Evolutionary conservation across 345 rosid species (phyloP), one percentile per base, ranked within the genome.

Genomic region (Noccaea caerulescens): DNA sequence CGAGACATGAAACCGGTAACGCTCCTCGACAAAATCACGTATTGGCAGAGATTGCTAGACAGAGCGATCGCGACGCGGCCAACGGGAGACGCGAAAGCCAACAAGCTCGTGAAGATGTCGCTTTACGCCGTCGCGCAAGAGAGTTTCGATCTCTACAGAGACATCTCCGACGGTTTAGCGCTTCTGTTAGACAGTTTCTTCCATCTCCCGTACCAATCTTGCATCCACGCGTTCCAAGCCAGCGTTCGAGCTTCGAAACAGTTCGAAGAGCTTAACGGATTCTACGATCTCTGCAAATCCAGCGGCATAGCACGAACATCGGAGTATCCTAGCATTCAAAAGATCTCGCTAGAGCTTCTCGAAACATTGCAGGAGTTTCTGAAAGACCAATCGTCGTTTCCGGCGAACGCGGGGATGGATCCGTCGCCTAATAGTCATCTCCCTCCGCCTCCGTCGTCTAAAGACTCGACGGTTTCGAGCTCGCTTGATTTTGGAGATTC

Each of bases 11-110:
- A 88, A 55, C 98, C 94, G 2, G 70, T 73, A 0, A 69, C 80
- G 83, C 54, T 90, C 71, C 80, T 90, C 14, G 90, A 86, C 43
- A 83, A 72, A 57, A 84, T 92, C 16, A 52, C 80, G 0, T 69
- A 71, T 50, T 90, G 95, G 98, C 98, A 92, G 39, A 82, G 80
- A 39, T 33, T 92, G 67, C 91, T 92, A 0, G 98, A 90, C 63
- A 77, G 89, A 72, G 90, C 86, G 8, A 79, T 89, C 4, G 84
- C 84, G 16, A 80, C 86, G 1, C 76, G 76, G 27, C 96, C 98
- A 0, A 83, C 93, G 0, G 95, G 91, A 5, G 81, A 81, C 1
- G 87, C 98, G 20, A 83, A 70, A 72, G 11, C 77, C 4, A 84
- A 85, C 80, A 77, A 63, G 63, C 66, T 93, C 52, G 86, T 88